phyloP scores from a whole-genome alignment of 2,329 filamentous ascomycete species.

The Colletotrichum eleusines region DNA sequence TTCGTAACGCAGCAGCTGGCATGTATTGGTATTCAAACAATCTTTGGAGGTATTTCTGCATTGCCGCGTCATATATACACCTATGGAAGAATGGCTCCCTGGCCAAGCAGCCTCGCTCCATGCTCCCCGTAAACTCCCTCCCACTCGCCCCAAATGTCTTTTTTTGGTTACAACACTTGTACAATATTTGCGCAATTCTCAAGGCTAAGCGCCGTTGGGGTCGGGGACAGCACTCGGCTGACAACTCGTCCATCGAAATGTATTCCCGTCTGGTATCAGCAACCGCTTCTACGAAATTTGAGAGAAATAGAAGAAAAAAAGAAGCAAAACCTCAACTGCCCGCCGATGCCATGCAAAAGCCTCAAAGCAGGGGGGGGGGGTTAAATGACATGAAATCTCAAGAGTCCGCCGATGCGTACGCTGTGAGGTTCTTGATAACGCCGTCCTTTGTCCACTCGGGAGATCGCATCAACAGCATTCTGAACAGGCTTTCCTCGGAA shows the following conservation, averaged over 20 bases:
- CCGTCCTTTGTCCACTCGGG: conserved; percentile 72
- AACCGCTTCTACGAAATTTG: background rate
- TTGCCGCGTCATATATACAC: conserved; percentile 42
- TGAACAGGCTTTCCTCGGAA: conserved; percentile 74
- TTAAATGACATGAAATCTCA: conserved; percentile 1
- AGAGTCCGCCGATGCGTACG: conserved; percentile 67
- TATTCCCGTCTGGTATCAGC: conserved; percentile 2
- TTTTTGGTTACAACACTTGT: conserved; percentile 39
- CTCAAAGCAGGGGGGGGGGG: conserved; percentile 5
- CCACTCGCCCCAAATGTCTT: conserved; percentile 26
- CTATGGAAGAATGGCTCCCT: conserved; percentile 36
- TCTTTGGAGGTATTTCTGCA: conserved; percentile 39
- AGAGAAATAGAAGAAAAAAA: background rate
- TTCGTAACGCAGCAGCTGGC: background rate
- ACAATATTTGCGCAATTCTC: conserved; percentile 27
- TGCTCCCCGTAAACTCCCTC: conserved; percentile 35
- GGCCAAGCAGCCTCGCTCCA: conserved; percentile 36
- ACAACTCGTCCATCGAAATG: background rate
- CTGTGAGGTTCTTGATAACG: conserved; percentile 76
- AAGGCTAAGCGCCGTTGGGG: background rate
- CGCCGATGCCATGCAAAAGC: conserved; percentile 25
- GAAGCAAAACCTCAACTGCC: background rate
- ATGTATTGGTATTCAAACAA: background rate
- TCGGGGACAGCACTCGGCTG: conserved; percentile 3
- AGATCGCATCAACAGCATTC: conserved; percentile 74